Conservation (phyloP, 345 rosid genomes). For the Brassica nigra region DNA sequence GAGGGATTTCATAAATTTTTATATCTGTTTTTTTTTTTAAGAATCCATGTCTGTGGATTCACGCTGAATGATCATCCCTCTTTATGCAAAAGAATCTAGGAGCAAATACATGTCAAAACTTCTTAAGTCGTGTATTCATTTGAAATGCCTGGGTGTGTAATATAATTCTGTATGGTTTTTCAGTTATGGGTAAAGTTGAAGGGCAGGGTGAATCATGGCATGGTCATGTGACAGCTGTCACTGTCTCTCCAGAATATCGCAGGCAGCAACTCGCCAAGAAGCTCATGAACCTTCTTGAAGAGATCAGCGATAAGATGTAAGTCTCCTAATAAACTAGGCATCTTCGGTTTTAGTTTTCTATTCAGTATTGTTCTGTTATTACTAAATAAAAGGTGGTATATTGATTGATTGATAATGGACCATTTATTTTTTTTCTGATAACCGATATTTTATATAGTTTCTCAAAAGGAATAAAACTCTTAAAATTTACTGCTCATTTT, state of each 20-base stretch:
- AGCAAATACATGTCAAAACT: background rate
- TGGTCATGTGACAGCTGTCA: conserved; percentile 95
- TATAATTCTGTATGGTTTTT: conserved; percentile 20
- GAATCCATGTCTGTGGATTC: background rate
- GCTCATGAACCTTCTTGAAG: conserved; percentile 86
- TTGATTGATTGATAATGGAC: background rate
- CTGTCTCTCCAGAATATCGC: conserved; percentile 85
- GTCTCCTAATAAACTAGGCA: conserved; percentile 17
- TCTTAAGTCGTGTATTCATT: background rate
- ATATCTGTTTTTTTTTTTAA: background rate
- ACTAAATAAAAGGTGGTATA: conserved; percentile 1
- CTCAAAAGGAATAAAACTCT: conserved; percentile 14
- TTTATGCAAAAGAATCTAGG: background rate
- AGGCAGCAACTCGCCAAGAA: conserved; percentile 91
- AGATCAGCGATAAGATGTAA: conserved; percentile 86
- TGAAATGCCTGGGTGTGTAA: conserved; percentile 1
- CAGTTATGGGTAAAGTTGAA: conserved; percentile 96
- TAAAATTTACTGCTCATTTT: background rate
- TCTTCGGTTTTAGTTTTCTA: background rate
- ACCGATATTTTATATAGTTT: background rate
- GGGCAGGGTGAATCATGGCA: conserved; percentile 99
- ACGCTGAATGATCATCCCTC: background rate
- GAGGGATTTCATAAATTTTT: too few species aligned
- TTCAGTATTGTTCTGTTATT: background rate
- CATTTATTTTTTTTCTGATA: background rate